Conservation (phyloP, 352 stramenopile genomes). For the Pythium myriotylum region DNA sequence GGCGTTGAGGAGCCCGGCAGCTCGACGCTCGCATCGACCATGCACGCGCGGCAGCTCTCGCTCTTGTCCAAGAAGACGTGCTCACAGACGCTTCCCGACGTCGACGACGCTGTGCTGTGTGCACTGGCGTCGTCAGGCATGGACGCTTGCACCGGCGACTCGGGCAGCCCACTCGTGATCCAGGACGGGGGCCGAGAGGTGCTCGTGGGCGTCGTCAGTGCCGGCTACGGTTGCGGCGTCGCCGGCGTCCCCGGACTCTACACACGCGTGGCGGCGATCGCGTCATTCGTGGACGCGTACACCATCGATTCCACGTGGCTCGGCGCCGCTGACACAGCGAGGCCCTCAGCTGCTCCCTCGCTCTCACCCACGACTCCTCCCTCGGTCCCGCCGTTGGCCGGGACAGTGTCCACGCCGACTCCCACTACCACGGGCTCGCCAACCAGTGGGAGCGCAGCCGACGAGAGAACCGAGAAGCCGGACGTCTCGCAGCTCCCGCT, state of each 20-base stretch:
- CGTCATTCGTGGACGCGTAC: conserved; percentile 37
- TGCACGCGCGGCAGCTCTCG: conserved; percentile 30
- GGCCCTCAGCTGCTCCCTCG: not conserved
- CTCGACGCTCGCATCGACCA: conserved; percentile 19
- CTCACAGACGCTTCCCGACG: conserved; percentile 21
- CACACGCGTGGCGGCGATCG: conserved; percentile 31
- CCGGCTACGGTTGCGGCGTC: conserved; percentile 40
- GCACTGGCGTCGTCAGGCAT: conserved; percentile 24
- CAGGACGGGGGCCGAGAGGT: conserved; percentile 11
- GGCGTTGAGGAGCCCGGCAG: conserved; percentile 21
- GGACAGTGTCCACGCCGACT: no score
- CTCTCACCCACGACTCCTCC: no score
- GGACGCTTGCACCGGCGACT: conserved; percentile 43
- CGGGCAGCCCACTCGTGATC: conserved; percentile 38
- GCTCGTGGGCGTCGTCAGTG: conserved; percentile 40
- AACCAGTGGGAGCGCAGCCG: not conserved
- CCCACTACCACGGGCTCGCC: not conserved
- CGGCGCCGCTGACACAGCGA: not conserved
- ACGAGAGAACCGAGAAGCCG: not conserved
- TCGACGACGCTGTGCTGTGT: conserved; percentile 37
- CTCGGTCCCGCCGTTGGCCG: no score
- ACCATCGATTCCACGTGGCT: conserved; percentile 13
- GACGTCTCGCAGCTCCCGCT: conserved; percentile 20
- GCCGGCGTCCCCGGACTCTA: conserved; percentile 41
- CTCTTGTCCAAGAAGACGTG: conserved; percentile 29